Evolutionary conservation across 139 green algal species (phyloP).

Genomic region (Chlorella sp.): DNA sequence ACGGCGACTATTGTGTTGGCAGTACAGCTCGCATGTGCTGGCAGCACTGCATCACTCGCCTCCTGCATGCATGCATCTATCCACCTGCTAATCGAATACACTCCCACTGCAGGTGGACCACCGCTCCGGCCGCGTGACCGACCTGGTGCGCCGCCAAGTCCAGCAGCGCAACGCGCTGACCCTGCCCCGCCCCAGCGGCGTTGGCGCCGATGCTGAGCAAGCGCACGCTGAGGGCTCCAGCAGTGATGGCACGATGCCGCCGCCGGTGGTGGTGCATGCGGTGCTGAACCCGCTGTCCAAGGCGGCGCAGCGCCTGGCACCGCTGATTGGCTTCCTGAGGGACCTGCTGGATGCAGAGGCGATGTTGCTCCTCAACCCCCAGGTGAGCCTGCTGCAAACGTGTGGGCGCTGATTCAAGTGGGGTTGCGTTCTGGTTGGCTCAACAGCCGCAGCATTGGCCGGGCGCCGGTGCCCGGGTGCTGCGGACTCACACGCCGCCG

Average conservation of each 20-base stretch:
- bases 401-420: no score
- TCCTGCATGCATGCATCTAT: no score
- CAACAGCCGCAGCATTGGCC: no score
- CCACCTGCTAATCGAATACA: no score
- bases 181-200: background rate
- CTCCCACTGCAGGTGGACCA: background rate
- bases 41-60: no score
- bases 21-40: no score
- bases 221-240: background rate
- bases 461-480: no score
- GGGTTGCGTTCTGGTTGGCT: no score
- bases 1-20: no score
- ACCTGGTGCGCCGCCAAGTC: background rate
- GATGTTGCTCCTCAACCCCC: conserved; percentile 30
- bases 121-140: conserved; percentile 5
- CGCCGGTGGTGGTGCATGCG: conserved; percentile 55
- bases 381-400: background rate
- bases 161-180: background rate
- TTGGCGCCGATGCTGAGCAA: background rate
- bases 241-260: background rate
- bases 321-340: conserved; percentile 62
- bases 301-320: conserved; percentile 39
- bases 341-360: conserved; percentile 34
- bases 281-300: conserved; percentile 78
- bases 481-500: no score